Percentiles rank a stretch among this genome's conserved stretches.
Conservation (phyloP, 2,329 filamentous ascomycete species). For the Ophiocordyceps sinensis region DNA sequence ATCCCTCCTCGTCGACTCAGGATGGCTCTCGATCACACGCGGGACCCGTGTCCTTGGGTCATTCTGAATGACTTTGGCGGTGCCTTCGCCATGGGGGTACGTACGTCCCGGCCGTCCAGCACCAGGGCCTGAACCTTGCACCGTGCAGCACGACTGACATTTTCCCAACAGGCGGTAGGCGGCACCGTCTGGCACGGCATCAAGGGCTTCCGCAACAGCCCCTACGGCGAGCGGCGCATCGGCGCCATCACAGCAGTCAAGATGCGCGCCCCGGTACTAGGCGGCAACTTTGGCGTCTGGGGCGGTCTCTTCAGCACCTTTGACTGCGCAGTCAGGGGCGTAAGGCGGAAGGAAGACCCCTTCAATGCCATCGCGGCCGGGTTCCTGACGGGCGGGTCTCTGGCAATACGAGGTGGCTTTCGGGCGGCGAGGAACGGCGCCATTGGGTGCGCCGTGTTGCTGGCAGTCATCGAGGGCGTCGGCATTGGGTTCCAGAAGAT, state of each 20-base stretch:
- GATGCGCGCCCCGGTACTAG: slow-evolving; percentile 86
- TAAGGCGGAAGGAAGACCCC: slow-evolving; percentile 92
- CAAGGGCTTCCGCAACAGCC: slow-evolving; percentile 83
- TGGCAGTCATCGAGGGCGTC: slow-evolving; percentile 94
- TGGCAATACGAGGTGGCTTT: slow-evolving; percentile 83
- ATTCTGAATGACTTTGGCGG: slow-evolving; percentile 95
- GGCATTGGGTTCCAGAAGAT: slow-evolving; percentile 92
- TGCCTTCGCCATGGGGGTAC: slow-evolving; percentile 90
- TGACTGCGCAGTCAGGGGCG: slow-evolving; percentile 91
- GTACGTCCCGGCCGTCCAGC: slow-evolving; percentile 17
- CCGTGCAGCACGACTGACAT: not conserved
- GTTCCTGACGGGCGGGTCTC: slow-evolving; percentile 86
- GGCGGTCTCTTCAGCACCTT: slow-evolving; percentile 91
- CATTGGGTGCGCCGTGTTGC: slow-evolving; percentile 85
- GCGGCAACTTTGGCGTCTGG: slow-evolving; percentile 97
- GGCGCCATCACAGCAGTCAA: slow-evolving; percentile 96
- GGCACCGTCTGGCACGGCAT: slow-evolving; percentile 92
- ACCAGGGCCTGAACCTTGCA: too few species aligned
- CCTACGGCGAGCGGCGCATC: slow-evolving; percentile 88
- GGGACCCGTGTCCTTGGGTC: slow-evolving; percentile 95
- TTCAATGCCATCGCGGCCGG: slow-evolving; percentile 97
- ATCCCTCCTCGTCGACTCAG: not conserved
- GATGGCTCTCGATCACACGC: slow-evolving; percentile 70
- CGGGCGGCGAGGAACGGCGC: slow-evolving; percentile 89
- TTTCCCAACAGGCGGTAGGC: slow-evolving; percentile 44